Base-by-base conservation (phyloP, 164 flowering plant genomes). In the Stephania cephalantha region DNA sequence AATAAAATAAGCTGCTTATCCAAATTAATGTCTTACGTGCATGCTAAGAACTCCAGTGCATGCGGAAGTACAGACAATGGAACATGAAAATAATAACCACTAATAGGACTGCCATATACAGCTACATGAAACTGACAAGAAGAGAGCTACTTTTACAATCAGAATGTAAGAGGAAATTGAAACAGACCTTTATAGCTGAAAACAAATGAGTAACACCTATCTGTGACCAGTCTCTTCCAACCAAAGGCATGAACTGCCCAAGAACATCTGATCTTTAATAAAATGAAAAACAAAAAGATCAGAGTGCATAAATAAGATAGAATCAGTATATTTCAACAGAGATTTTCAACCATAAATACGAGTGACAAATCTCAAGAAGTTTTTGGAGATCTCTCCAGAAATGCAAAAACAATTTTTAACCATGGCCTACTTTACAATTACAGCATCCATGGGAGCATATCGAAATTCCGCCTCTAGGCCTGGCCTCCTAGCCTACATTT, bases 211-310 rank as follows among this genome's bases (percentile, higher is more conserved):
- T 82, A 72, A 95, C 99, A 64, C 99, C 99, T 15, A 86, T 87
- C 67, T 95, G 98, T 75, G 97, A 91, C 99, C 99, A 95, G 81
- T 95, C 99, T 61, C 85, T 79, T 74, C 99, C 99, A 82, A 95
- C 95, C 87, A 89, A 82, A 79, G 99, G 99, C 99, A 95, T 95
- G 83, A 95, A 91, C 79, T 95, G 99, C 46, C 99, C 99, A 73
- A 95, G 89, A 85, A 95, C 95, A 84, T 95, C 98, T 10, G 99
- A 95, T 81, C 99, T 95, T 90, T 71, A 55, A 78, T 20, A 75
- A 70, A 63, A 80, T 63, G 70, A 58, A 71, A 77, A n/a, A 42
- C 17, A 66, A 68, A 44, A 52, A 31, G 72, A 70, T 77, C 58
- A 75, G 72, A 76, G 15, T 48, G 46, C 30, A 30, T 20, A 46